These are phyloP conservation scores for Closterium sp. DNA, from an alignment of 139 green algal genomes.

Conservation along the genomic window DNA sequence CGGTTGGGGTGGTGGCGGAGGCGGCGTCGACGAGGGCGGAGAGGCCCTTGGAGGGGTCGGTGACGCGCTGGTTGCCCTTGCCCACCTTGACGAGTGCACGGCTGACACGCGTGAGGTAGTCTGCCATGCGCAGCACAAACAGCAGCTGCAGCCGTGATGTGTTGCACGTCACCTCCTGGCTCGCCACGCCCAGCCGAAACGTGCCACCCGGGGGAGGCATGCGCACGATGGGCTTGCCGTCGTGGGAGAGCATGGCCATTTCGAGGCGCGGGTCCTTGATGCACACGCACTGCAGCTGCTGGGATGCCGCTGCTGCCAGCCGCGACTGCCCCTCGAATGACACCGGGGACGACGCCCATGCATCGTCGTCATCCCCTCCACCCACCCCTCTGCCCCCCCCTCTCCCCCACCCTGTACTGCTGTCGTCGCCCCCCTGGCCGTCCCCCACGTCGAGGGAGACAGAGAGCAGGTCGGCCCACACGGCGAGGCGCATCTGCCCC, in stretches of 20 bases:
- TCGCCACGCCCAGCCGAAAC: conserved; percentile 27
- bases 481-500: conserved; percentile 15
- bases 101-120: conserved; percentile 12
- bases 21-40: not conserved
- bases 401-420: not conserved
- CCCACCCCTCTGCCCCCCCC: not conserved
- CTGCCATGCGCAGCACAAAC: conserved; percentile 45
- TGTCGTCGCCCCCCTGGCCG: not conserved
- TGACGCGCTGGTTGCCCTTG: conserved; percentile 28
- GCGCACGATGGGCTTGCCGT: conserved; percentile 24
- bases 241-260: conserved; percentile 25
- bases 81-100: conserved; percentile 23
- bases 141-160: conserved; percentile 31
- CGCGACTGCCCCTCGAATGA: not conserved
- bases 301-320: not conserved
- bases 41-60: conserved; percentile 10
- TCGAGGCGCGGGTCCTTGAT: conserved; percentile 17
- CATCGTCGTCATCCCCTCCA: not conserved
- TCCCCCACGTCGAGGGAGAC: conserved; percentile 20
- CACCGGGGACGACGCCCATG: not conserved
- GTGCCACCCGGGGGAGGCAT: conserved; percentile 34
- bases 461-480: conserved; percentile 16
- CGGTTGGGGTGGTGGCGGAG: not conserved
- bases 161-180: conserved; percentile 31
- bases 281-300: conserved; percentile 16